Conservation (phyloP, 225 moss, liverwort and hornwort genomes). For the Neckera pumila region DNA sequence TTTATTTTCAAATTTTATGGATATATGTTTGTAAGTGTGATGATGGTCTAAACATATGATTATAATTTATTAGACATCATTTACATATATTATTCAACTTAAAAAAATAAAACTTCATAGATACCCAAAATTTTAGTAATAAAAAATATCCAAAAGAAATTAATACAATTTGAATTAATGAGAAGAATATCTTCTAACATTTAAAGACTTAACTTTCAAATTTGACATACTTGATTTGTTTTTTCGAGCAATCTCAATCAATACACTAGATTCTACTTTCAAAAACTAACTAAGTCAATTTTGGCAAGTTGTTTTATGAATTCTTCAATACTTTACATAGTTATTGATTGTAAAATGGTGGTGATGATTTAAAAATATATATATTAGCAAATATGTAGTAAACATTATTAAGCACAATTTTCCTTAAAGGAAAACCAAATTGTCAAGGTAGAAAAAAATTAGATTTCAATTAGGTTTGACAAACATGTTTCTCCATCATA, state of each 20-base stretch:
- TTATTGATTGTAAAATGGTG: neutral
- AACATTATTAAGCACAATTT: neutral
- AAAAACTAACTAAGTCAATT: neutral
- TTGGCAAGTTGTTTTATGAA: no score
- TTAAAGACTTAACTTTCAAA: neutral
- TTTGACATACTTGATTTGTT: neutral
- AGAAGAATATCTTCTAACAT: neutral
- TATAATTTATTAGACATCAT: neutral
- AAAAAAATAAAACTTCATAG: neutral
- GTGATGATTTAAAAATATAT: neutral
- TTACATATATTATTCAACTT: neutral
- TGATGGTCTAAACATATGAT: neutral
- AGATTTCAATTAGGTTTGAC: neutral
- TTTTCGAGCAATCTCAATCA: accelerated
- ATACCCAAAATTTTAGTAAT: neutral
- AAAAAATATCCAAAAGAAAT: no score
- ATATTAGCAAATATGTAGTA: neutral
- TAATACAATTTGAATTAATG: neutral
- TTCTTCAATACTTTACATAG: neutral
- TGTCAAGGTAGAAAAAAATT: accelerated
- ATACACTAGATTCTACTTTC: neutral
- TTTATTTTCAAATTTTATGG: neutral
- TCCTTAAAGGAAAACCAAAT: accelerated
- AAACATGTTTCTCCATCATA: neutral
- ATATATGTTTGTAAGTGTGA: neutral